phyloP scores from a whole-genome alignment of 192 early-diverging fungal genomes.

The Coemansia sp. region DNA sequence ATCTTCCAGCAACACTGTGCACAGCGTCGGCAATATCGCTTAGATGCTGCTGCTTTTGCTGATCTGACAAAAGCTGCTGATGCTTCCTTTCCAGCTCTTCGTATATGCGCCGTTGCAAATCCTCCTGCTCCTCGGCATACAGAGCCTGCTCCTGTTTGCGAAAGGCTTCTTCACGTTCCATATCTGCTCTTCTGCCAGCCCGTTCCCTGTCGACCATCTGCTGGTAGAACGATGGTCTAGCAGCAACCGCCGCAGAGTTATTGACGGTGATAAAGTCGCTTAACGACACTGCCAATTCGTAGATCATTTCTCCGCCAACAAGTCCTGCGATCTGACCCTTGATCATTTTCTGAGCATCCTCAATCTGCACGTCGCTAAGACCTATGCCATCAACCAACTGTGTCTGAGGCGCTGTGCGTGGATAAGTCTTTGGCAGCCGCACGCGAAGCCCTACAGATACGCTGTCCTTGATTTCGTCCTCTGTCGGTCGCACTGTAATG shows the following conservation, averaged over 20 bases:
- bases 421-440: constrained; percentile 67
- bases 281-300: constrained; percentile 59
- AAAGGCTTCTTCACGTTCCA: constrained; percentile 29
- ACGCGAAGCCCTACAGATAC: constrained; percentile 39
- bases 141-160: constrained; percentile 14
- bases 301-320: constrained; percentile 68
- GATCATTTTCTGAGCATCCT: constrained; percentile 44
- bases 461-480: constrained; percentile 27
- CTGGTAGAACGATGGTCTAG: constrained; percentile 47
- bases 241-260: constrained; percentile 56
- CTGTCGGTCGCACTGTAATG: constrained; percentile 30
- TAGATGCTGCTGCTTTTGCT: constrained; percentile 25
- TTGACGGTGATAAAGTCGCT: constrained; percentile 63
- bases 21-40: constrained; percentile 39
- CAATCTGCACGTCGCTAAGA: constrained; percentile 54
- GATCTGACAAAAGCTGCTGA: constrained; percentile 38
- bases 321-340: constrained; percentile 38
- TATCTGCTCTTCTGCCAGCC: constrained; percentile 20
- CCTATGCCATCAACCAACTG: constrained; percentile 57
- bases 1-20: constrained; percentile 39
- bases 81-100: constrained; percentile 49
- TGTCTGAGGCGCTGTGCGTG: constrained; percentile 61
- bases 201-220: constrained; percentile 49
- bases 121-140: constrained; percentile 29
- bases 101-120: constrained; percentile 38